Evolutionary conservation across 2,329 filamentous ascomycete genomes (phyloP).

Genomic region (Penicillium sp.): DNA sequence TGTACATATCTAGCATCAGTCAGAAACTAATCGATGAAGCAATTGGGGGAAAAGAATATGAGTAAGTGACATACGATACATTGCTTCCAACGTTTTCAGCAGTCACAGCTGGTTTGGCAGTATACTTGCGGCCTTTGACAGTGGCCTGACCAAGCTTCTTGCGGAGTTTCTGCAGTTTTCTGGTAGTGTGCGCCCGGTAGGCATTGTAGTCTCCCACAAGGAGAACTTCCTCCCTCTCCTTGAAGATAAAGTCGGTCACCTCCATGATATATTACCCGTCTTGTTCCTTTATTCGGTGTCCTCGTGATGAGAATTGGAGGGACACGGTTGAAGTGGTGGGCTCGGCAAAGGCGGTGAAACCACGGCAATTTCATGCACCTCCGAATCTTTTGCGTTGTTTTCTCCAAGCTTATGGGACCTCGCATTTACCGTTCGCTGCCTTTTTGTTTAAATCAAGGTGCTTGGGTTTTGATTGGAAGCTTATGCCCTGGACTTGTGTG

Average conservation of each 20-base stretch:
- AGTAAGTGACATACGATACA: constrained; percentile 56
- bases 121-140: constrained; percentile 77
- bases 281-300: constrained; percentile 1
- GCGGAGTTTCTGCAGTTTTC: constrained; percentile 70
- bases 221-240: constrained; percentile 71
- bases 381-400: constrained; percentile 18
- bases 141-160: constrained; percentile 78
- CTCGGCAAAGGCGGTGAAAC: constrained; percentile 23
- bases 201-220: constrained; percentile 80
- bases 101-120: constrained; percentile 60
- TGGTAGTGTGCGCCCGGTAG: constrained; percentile 70
- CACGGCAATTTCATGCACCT: constrained; percentile 22
- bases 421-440: background rate
- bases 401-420: constrained; percentile 13
- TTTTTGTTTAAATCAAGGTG: background rate
- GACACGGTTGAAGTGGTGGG: constrained; percentile 19
- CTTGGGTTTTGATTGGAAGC: background rate
- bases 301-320: constrained; percentile 6
- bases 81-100: constrained; percentile 66
- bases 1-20: constrained; percentile 55
- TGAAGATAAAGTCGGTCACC: constrained; percentile 74
- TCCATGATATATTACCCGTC: constrained; percentile 54
- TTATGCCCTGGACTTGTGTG: no score
- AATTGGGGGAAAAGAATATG: background rate
- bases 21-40: constrained; percentile 10